Evolutionary conservation across 2,329 filamentous ascomycete genomes (phyloP).

Genomic region (Exophiala mesophila): DNA sequence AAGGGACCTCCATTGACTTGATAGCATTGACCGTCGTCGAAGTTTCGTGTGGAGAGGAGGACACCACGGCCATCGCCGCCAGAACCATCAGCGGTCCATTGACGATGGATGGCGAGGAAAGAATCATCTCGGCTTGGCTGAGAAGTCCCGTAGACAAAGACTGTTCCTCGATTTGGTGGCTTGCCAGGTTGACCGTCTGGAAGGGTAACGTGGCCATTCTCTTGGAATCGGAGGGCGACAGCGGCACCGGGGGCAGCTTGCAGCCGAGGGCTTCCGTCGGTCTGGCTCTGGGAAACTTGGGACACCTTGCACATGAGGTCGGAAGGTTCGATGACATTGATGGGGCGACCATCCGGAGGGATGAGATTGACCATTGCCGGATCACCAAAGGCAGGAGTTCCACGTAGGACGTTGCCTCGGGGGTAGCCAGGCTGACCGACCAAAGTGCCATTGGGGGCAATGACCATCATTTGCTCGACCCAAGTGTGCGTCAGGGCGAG

Average conservation of each 20-base stretch:
- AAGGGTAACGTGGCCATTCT: slow-evolving; percentile 71
- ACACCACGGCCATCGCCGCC: slow-evolving; percentile 74
- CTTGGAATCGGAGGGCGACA: slow-evolving; percentile 63
- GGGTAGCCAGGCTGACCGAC: slow-evolving; percentile 66
- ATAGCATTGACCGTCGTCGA: slow-evolving; percentile 87
- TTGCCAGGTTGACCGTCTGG: slow-evolving; percentile 55
- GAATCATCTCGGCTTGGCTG: slow-evolving; percentile 56
- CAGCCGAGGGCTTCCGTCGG: slow-evolving; percentile 58
- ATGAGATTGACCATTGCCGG: slow-evolving; percentile 58
- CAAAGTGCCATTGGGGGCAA: slow-evolving; percentile 70
- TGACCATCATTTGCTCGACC: slow-evolving; percentile 70
- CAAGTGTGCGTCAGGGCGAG: slow-evolving; percentile 63
- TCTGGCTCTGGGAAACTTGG: slow-evolving; percentile 58
- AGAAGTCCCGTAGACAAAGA: slow-evolving; percentile 69
- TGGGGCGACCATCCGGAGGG: slow-evolving; percentile 48
- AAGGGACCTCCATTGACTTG: slow-evolving; percentile 63
- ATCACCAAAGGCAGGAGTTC: slow-evolving; percentile 53
- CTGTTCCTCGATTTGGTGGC: slow-evolving; percentile 62
- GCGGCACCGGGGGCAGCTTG: slow-evolving; percentile 55
- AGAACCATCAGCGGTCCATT: slow-evolving; percentile 74
- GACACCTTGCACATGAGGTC: slow-evolving; percentile 60
- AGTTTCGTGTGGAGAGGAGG: slow-evolving; percentile 72
- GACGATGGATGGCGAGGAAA: slow-evolving; percentile 60
- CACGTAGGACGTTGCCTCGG: slow-evolving; percentile 63
- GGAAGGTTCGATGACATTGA: slow-evolving; percentile 44